Evolutionary conservation across 2,329 filamentous ascomycete genomes (phyloP).

Genomic region (Talaromyces sp.): DNA sequence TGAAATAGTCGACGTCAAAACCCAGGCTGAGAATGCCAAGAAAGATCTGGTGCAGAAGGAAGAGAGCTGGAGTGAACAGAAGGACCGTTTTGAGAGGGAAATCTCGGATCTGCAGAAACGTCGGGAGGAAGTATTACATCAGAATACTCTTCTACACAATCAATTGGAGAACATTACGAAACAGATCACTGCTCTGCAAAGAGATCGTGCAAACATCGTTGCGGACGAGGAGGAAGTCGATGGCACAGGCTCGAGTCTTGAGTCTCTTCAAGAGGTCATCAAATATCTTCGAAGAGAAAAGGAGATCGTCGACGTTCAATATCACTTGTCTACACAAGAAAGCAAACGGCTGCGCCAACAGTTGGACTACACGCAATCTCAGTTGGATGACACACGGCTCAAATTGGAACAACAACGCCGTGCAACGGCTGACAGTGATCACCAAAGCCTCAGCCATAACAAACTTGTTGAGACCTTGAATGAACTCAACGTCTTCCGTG

Average conservation of each 20-base stretch:
- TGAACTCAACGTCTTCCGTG: constrained; percentile 90
- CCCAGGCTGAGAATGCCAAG: constrained; percentile 81
- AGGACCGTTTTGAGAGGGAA: constrained; percentile 76
- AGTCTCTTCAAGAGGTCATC: constrained; percentile 84
- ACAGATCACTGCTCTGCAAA: constrained; percentile 75
- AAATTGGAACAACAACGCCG: constrained; percentile 88
- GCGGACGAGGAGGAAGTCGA: constrained; percentile 49
- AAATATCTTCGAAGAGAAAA: constrained; percentile 90
- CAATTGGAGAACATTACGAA: constrained; percentile 78
- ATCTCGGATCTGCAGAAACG: constrained; percentile 70
- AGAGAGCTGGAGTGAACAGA: constrained; percentile 79
- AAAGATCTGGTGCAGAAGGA: constrained; percentile 73
- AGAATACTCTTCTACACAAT: constrained; percentile 85
- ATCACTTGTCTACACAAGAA: constrained; percentile 83
- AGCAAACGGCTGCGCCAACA: constrained; percentile 84
- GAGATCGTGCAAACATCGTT: constrained; percentile 58
- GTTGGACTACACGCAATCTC: constrained; percentile 75
- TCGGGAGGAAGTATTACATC: constrained; percentile 76
- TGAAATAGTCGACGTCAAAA: constrained; percentile 66
- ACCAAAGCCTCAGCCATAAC: constrained; percentile 72
- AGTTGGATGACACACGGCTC: constrained; percentile 81
- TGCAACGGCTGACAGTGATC: constrained; percentile 65
- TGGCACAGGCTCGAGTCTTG: constrained; percentile 53
- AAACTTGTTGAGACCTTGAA: constrained; percentile 93
- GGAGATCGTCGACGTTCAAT: constrained; percentile 95